phyloP scores from a whole-genome alignment of 2,329 filamentous ascomycete species.

The Fusarium secorum region DNA sequence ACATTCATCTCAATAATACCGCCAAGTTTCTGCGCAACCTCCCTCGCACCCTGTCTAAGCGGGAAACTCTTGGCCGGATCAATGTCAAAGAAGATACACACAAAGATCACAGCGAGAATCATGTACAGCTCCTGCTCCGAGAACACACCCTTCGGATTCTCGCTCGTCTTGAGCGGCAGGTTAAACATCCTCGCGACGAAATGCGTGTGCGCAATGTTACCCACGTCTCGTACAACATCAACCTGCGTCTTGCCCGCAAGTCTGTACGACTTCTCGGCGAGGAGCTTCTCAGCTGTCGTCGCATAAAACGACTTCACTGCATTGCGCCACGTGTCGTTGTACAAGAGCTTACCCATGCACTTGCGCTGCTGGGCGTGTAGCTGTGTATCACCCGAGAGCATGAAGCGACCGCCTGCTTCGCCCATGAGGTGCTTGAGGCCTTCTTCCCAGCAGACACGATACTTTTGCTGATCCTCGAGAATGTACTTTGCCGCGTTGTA shows the following conservation, averaged over 20 bases:
- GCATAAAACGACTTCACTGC: slow-evolving; percentile 74
- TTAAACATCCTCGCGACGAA: slow-evolving; percentile 71
- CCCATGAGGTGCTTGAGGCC: slow-evolving; percentile 70
- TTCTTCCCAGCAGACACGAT: slow-evolving; percentile 71
- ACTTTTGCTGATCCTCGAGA: slow-evolving; percentile 66
- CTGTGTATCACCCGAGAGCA: slow-evolving; percentile 61
- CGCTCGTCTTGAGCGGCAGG: slow-evolving; percentile 70
- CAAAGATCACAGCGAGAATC: slow-evolving; percentile 71
- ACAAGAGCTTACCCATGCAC: slow-evolving; percentile 65
- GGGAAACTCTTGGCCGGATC: slow-evolving; percentile 73
- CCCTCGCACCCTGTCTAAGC: slow-evolving; percentile 64
- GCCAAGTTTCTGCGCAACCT: slow-evolving; percentile 66
- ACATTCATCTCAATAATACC: slow-evolving; percentile 70
- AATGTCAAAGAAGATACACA: slow-evolving; percentile 70
- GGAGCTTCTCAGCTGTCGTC: slow-evolving; percentile 65
- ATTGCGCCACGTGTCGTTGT: slow-evolving; percentile 67
- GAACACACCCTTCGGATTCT: slow-evolving; percentile 66
- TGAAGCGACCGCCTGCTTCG: slow-evolving; percentile 60
- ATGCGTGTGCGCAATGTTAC: slow-evolving; percentile 70
- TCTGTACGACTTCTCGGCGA: slow-evolving; percentile 70
- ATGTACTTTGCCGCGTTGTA: slow-evolving; percentile 69
- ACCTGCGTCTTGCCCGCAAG: slow-evolving; percentile 66
- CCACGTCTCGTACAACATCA: slow-evolving; percentile 75
- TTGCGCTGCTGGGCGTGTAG: slow-evolving; percentile 60
- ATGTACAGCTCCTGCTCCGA: slow-evolving; percentile 65